Percentiles rank a stretch among this genome's conserved stretches.
phyloP scores from a whole-genome alignment of 371 early-diverging fungal species.

The Mortierella sp. region DNA sequence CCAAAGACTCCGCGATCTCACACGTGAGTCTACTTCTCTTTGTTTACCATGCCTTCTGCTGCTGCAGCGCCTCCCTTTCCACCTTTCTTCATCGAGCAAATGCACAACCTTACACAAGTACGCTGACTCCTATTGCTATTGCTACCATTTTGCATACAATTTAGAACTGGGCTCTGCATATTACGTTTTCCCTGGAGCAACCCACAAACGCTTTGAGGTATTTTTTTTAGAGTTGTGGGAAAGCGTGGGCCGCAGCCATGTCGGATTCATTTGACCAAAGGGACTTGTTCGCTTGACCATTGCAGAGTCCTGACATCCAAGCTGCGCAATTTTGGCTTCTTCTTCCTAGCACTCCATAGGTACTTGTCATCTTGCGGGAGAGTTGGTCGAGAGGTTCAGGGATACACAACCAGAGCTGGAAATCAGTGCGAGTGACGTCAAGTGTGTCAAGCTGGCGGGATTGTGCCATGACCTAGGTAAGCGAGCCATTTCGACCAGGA shows the following conservation, averaged over 20 bases:
- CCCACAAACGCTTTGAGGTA: constrained; percentile 91
- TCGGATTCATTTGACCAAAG: constrained; percentile 6
- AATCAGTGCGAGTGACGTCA: constrained; percentile 83
- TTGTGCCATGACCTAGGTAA: constrained; percentile 95
- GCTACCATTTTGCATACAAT: not conserved
- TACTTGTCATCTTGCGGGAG: constrained; percentile 87
- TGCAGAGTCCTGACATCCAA: constrained; percentile 20
- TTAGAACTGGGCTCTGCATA: constrained; percentile 84
- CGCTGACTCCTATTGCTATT: not conserved
- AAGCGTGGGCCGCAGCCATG: not conserved
- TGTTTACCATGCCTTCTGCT: not conserved
- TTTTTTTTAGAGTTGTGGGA: not conserved
- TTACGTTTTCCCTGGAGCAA: constrained; percentile 94
- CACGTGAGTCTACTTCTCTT: constrained; percentile 62
- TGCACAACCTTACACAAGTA: not conserved
- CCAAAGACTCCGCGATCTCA: constrained; percentile 90
- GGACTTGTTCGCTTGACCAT: not conserved
- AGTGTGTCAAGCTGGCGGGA: constrained; percentile 93
- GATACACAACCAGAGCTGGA: constrained; percentile 86
- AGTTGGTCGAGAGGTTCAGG: constrained; percentile 77
- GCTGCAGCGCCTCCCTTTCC: not conserved
- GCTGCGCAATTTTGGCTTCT: not conserved
- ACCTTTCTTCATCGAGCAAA: not conserved
- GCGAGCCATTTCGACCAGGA: not conserved
- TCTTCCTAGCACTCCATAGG: constrained; percentile 61